Conservation (phyloP, 495 filamentous ascomycete genomes). For the Talaromyces proteolyticus region DNA sequence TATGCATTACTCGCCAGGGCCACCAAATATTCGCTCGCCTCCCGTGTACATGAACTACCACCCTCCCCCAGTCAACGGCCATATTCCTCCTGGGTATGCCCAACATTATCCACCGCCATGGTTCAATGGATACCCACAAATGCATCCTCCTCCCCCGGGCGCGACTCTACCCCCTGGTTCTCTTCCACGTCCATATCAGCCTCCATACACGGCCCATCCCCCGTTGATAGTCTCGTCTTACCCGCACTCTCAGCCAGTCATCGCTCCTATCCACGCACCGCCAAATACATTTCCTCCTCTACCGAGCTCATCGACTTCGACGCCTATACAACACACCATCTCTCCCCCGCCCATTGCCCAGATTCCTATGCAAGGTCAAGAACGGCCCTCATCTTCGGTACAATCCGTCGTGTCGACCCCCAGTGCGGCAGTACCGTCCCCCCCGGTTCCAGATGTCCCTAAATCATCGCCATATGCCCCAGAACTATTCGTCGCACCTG, state of each 20-base stretch:
- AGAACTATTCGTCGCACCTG: conserved; percentile 56
- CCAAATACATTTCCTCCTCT: conserved; percentile 30
- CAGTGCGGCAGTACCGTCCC: conserved; percentile 25
- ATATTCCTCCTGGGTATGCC: conserved; percentile 34
- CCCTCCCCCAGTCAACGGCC: conserved; percentile 37
- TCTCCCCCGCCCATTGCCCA: conserved; percentile 30
- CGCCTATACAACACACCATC: conserved; percentile 35
- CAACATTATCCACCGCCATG: conserved; percentile 39
- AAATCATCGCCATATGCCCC: conserved; percentile 16
- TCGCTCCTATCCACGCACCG: conserved; percentile 33
- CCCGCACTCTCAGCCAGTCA: conserved; percentile 35
- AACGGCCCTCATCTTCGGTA: conserved; percentile 23
- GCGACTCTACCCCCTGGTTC: conserved; percentile 7
- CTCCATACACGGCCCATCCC: conserved; percentile 27
- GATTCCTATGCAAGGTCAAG: conserved; percentile 23
- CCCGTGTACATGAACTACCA: conserved; percentile 40
- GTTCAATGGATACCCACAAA: conserved; percentile 43
- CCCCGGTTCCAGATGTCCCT: conserved; percentile 18
- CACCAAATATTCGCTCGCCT: conserved; percentile 39
- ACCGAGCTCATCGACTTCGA: conserved; percentile 24
- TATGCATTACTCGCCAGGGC: conserved; percentile 36
- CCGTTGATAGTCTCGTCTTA: conserved; percentile 48
- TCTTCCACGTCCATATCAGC: conserved; percentile 30
- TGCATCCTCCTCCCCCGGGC: conserved; percentile 24
- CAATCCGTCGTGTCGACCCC: conserved; percentile 18